phyloP scores from a whole-genome alignment of 305 asterid genomes.

The Lippia alba region DNA sequence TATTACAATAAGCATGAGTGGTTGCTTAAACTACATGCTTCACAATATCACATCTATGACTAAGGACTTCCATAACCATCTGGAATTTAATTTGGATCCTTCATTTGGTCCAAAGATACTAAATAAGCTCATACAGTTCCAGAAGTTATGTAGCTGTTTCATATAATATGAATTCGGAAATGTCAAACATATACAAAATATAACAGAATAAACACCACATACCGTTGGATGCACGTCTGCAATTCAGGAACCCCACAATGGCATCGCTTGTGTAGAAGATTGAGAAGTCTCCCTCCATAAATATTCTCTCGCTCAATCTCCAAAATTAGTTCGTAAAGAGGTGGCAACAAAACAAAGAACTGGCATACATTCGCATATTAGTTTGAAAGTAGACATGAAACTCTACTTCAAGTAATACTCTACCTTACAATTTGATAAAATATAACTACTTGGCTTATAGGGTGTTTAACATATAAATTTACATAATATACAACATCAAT shows the following conservation, averaged over 20 bases:
- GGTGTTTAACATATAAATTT: constrained; percentile 19
- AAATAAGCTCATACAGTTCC: constrained; percentile 20
- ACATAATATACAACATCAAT: neutral
- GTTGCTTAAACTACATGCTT: too few species aligned
- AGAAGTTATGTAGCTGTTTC: constrained; percentile 15
- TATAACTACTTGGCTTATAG: neutral
- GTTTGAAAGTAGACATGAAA: constrained; percentile 22
- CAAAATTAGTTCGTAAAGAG: constrained; percentile 85
- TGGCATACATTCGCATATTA: constrained; percentile 45
- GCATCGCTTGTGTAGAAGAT: constrained; percentile 88
- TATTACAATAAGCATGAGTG: too few species aligned
- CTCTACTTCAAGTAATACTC: constrained; percentile 1
- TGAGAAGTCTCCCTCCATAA: constrained; percentile 92
- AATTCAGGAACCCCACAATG: constrained; percentile 99
- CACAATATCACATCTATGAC: neutral
- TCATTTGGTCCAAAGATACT: constrained; percentile 15
- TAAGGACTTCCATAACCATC: constrained; percentile 4
- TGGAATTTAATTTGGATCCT: constrained; percentile 18
- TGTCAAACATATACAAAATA: constrained; percentile 28
- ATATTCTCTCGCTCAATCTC: constrained; percentile 83
- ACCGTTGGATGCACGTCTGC: constrained; percentile 96
- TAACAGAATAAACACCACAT: constrained; percentile 30
- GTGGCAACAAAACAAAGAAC: constrained; percentile 95
- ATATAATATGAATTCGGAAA: constrained; percentile 4
- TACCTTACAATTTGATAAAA: constrained; percentile 7